phyloP scores from a whole-genome alignment of 78 protist genomes.

The Planoprotostelium fungivorum region DNA sequence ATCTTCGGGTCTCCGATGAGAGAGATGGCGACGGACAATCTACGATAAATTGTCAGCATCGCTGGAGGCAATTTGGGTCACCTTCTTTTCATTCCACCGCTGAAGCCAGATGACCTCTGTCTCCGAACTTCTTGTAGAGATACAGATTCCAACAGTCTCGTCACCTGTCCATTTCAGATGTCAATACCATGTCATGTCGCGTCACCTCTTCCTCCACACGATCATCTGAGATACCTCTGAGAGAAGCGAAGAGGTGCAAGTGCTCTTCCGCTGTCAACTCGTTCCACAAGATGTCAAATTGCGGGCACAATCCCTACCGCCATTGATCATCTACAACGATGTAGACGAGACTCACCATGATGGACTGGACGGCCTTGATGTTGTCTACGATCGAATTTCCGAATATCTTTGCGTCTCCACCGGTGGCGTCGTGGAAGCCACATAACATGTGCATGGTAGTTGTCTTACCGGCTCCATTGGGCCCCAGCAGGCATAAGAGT shows the following conservation, averaged over 20 bases:
- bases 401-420: conserved; percentile 67
- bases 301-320: conserved; percentile 33
- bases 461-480: conserved; percentile 95
- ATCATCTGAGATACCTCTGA: conserved; percentile 32
- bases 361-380: conserved; percentile 2
- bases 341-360: background rate
- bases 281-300: conserved; percentile 35
- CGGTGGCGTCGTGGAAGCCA: conserved; percentile 68
- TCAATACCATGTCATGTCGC: background rate
- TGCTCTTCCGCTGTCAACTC: conserved; percentile 42
- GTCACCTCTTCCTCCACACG: background rate
- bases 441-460: conserved; percentile 78
- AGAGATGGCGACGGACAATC: conserved; percentile 71
- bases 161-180: background rate
- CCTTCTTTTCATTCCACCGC: conserved; percentile 84
- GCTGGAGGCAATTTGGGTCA: background rate
- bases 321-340: background rate
- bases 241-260: conserved; percentile 24
- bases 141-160: background rate
- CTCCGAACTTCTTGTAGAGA: background rate
- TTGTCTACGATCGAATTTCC: conserved; percentile 14
- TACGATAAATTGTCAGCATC: background rate
- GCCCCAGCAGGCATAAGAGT: conserved; percentile 41
- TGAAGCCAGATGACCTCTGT: conserved; percentile 3
- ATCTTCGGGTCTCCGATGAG: conserved; percentile 64